Evolutionary conservation across 768 basidiomycete species (phyloP), one percentile per base, ranked within the genome.

Genomic region (Tricholoma sp.): DNA sequence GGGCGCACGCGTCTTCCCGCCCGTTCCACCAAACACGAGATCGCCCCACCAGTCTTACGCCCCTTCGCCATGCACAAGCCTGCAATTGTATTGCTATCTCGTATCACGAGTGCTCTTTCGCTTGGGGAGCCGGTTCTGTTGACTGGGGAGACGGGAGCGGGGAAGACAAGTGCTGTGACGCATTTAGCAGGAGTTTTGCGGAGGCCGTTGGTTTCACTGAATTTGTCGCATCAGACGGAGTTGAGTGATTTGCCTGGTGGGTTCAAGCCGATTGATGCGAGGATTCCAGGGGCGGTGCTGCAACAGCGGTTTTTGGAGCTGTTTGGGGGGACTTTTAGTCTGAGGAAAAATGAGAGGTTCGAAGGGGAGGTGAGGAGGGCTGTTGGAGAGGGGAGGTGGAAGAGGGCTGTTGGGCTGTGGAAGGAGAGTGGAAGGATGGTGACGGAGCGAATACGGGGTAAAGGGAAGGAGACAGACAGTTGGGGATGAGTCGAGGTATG

Each of bases 131-230:
- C 97, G 4, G 76, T 95, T 4, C 80, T 99, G 7, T 80, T 99
- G 24, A 94, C 94, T 0, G 97, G 97, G 45, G 97, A 99, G 75
- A 99, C 97, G 1, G 97, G 97, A n/a, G 98, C 97, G 1, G 97
- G 97, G 12, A 99, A 99, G 72, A 99, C 97, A 0, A 95, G 94
- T 52, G 81, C 85, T n/a, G 82, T 99, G 13, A 90, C 94, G 2
- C 85, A 97, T 64, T 78, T 98, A 29, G 88, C 96, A 9, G 79
- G 85, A 2, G 70, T 90, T n/a, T 79, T 97, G 29, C 80, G 79
- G 6, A 81, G 83, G 10, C 84, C 86, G 0, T 80, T 99, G 33
- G 81, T 93, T 54, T 92, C 94, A 0, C 80, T 99, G 56, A 99
- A 99, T 67, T 70, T 98, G 63, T 97, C 94, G 1, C 92, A 95